Base-by-base conservation (phyloP, 768 basidiomycete genomes). In the Symmetrospora coprosmae region DNA sequence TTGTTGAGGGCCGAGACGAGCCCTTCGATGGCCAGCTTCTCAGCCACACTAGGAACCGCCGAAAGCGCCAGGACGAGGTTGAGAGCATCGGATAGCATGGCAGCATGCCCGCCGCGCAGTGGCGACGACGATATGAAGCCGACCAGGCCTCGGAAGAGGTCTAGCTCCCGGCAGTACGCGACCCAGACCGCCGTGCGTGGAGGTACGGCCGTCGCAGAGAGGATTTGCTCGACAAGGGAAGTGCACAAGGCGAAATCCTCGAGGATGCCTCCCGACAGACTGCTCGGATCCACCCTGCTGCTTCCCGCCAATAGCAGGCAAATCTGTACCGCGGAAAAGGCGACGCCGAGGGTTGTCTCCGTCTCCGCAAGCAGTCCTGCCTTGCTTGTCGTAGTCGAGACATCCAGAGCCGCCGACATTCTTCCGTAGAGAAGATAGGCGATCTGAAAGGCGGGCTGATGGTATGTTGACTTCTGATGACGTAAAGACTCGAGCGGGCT, bases 61-160 rank as follows among this genome's bases (percentile, higher is more conserved):
- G 85, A 86, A 19, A 94, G 73, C 0, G 86, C 80, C 76, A 89
- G 84, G 68, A 92, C 88, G 75, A 94, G 86, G 30, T 83, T 75
- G 53, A 94, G 79, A 59, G 92, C 75, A 66, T 86, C 84, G 17
- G 27, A 85, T 72, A 13, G 85, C 79, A 68, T 80, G 4, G 59
- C 62, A 25, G 46, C 66, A 4, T 64, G 48, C 7, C 37, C 49
- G 77, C 55, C 82, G 38, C 87, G 81, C 27, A 92, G 75, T 16
- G 38, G 41, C 6, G 60, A 49, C 58, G 56, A 60, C 41, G 52
- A 19, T 40, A 68, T 58, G 37, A 64, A 50, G 23, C 61, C 59
- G 48, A 66, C 47, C 65, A 85, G 87, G 2, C 78, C 74, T 37
- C 80, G 78, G 67, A 91, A 81, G 25, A 89, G 78, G 67, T 86